These are phyloP conservation scores for Botryosphaeria agaves DNA, from an alignment of 2,329 filamentous ascomycete species.

Conservation along the genomic window DNA sequence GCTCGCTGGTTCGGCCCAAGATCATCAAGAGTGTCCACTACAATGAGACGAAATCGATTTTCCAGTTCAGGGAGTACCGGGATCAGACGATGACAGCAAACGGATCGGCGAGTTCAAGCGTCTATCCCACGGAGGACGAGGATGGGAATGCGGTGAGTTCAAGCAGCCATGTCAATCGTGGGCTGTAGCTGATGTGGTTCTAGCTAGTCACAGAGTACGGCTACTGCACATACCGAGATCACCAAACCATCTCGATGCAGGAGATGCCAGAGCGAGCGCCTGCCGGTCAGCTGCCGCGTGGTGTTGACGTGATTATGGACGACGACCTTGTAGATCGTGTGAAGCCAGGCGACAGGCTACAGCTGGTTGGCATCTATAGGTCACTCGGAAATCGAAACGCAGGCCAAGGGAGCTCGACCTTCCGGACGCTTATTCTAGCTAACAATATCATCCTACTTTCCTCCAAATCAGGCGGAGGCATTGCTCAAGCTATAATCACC, in stretches of 20 bases:
- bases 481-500: constrained; percentile 81
- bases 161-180: constrained; percentile 1
- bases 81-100: constrained; percentile 94
- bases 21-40: constrained; percentile 98
- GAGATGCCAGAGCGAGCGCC: constrained; percentile 97
- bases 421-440: constrained; percentile 83
- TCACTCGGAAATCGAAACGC: constrained; percentile 91
- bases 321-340: constrained; percentile 90
- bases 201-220: constrained; percentile 84
- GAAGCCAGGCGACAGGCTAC: constrained; percentile 90
- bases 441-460: constrained; percentile 92
- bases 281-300: constrained; percentile 83
- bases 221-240: constrained; percentile 86
- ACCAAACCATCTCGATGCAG: constrained; percentile 95
- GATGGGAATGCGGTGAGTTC: constrained; percentile 59
- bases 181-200: constrained; percentile 1
- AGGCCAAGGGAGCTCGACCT: constrained; percentile 75
- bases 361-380: constrained; percentile 90
- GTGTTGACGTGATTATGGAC: constrained; percentile 91
- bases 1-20: constrained; percentile 87
- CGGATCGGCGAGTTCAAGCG: constrained; percentile 72
- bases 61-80: constrained; percentile 77
- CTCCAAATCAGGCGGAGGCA: constrained; percentile 87
- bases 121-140: constrained; percentile 88
- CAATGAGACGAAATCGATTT: constrained; percentile 71